Evolutionary conservation across 2,329 filamentous ascomycete genomes (phyloP), one percentile per base, ranked within the genome.

Genomic region (Daldinia eschscholtzii): DNA sequence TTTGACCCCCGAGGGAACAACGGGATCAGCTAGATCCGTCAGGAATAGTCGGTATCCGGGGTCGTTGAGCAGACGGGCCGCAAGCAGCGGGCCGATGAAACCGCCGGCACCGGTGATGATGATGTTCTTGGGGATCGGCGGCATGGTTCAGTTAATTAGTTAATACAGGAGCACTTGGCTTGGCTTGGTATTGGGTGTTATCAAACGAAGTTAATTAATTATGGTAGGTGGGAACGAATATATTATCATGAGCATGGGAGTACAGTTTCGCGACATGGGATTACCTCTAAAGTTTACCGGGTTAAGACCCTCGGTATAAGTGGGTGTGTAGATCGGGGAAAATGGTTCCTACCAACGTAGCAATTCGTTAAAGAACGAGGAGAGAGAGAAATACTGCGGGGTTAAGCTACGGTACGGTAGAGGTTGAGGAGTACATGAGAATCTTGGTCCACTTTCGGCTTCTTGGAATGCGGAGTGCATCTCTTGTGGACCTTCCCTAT

Each of bases 11-110:
- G 79, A 71, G 6, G 87, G 86, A 2, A 88, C 78, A 0, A 82
- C 80, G 18, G 86, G 86, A 58, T 84, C 79, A 48, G 85, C 80
- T 39, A 91, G 81, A 75, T 91, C 89, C 13, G 87, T 88, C 10
- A 84, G 76, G 28, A 83, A 64, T 2, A 83, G 75, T 35, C 76
- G 75, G 75, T 83, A 82, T 1, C 74, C 69, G 7, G 80, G 76
- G 59, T 80, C 76, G 62, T 80, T 72, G n/a, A 84, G 79, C 6
- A 84, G 81, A 18, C 79, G 80, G 39, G 73, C 64, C 20, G 81
- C 81, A 55, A 84, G 78, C 26, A 81, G 75, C 10, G 77, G 77
- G 39, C 78, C 78, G 67, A 79, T 72, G 65, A 79, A 76, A 6
- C 78, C 78, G 42, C 75, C 77, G 46, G 77, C 78, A 52, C 78